Evolutionary conservation across 179 eudicot genomes (phyloP).

Genomic region (Corrigiola litoralis): DNA sequence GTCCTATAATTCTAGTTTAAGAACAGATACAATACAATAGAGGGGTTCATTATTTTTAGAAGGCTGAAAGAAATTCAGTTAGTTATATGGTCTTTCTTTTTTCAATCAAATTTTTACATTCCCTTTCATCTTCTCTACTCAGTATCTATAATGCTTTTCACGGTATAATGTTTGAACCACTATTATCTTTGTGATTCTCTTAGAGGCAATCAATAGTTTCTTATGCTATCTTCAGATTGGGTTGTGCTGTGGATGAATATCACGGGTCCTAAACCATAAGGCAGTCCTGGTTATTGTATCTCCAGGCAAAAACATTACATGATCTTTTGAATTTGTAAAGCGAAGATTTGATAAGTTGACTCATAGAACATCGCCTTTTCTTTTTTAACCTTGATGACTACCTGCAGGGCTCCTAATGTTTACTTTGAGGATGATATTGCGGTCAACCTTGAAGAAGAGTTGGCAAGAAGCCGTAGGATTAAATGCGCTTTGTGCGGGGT

Average conservation of each 20-base stretch:
- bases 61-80: background rate
- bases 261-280: background rate
- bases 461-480: conserved; percentile 78
- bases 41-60: background rate
- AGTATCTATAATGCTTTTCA: no score
- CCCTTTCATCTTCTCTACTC: background rate
- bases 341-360: background rate
- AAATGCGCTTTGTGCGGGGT: conserved; percentile 77
- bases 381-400: background rate
- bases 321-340: background rate
- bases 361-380: background rate
- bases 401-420: conserved; percentile 91
- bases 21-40: no score
- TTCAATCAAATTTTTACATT: background rate
- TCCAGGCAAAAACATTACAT: background rate
- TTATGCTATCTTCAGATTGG: background rate
- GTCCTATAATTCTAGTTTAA: background rate
- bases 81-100: background rate
- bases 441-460: conserved; percentile 78
- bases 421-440: conserved; percentile 75
- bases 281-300: background rate
- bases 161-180: no score
- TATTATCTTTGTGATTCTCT: background rate
- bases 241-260: background rate
- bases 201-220: background rate